A percentile compares a stretch with the other conserved stretches of the same genome.
Conservation (phyloP, 2,329 filamentous ascomycete genomes). For the Cercospora berteroae region DNA sequence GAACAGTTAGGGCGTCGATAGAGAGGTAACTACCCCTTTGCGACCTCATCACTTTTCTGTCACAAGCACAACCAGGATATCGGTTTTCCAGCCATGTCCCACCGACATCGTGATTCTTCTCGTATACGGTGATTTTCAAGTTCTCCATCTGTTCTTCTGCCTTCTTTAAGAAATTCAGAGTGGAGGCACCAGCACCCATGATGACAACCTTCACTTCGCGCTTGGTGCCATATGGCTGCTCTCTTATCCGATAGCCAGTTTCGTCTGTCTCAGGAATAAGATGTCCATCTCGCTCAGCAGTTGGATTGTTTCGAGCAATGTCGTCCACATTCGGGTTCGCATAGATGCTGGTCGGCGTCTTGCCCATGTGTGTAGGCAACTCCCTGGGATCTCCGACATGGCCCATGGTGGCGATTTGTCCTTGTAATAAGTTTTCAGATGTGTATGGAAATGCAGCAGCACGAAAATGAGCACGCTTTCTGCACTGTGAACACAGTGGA, state of each 20-base stretch:
- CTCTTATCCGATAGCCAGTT: constrained; percentile 44
- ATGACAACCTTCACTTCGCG: constrained; percentile 42
- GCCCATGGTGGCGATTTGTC: constrained; percentile 4
- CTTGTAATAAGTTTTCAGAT: neutral
- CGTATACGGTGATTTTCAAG: constrained; percentile 41
- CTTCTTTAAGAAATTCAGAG: constrained; percentile 46
- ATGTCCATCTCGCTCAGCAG: constrained; percentile 35
- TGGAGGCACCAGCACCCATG: constrained; percentile 46
- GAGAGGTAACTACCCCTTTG: no score
- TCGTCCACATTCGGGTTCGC: constrained; percentile 27
- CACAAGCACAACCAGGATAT: constrained; percentile 45
- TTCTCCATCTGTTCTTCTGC: constrained; percentile 45
- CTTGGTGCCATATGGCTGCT: constrained; percentile 46
- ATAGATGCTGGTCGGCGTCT: constrained; percentile 23
- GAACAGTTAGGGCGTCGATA: no score
- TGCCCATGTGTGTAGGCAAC: neutral
- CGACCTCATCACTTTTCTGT: no score
- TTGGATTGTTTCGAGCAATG: constrained; percentile 24
- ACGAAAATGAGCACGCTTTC: neutral
- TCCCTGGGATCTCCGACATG: constrained; percentile 4
- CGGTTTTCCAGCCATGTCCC: constrained; percentile 39
- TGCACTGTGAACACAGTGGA: neutral
- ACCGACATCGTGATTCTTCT: constrained; percentile 41
- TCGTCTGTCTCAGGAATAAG: constrained; percentile 41
- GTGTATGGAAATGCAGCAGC: neutral